Evolutionary conservation across 164 flowering plant species (phyloP).

Genomic region (Nymphaea thermarum): DNA sequence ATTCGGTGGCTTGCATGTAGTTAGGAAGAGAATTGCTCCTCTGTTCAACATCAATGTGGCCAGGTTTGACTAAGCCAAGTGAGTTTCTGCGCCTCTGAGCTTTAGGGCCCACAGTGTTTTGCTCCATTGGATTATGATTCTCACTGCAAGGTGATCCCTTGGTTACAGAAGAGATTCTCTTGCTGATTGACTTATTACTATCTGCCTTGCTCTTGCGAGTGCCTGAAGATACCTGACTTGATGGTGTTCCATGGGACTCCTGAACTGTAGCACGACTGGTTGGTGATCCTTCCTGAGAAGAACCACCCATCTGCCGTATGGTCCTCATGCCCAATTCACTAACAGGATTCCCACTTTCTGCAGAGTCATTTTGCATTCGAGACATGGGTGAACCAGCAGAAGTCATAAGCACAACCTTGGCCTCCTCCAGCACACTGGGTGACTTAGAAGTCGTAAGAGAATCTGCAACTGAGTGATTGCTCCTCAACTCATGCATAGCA

Average conservation of each 20-base stretch:
- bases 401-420: neutral
- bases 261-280: slow-evolving; percentile 42
- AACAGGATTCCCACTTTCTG: slow-evolving; percentile 20
- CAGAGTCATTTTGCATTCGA: slow-evolving; percentile 2
- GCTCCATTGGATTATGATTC: slow-evolving; percentile 34
- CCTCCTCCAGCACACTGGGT: neutral
- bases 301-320: slow-evolving; percentile 19
- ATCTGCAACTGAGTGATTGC: neutral
- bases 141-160: slow-evolving; percentile 41
- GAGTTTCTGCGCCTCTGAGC: slow-evolving; percentile 59
- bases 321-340: slow-evolving; percentile 16
- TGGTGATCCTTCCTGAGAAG: slow-evolving; percentile 66
- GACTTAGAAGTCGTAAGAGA: neutral
- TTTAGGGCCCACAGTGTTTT: slow-evolving; percentile 45
- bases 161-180: slow-evolving; percentile 29
- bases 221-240: slow-evolving; percentile 57
- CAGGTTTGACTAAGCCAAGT: slow-evolving; percentile 46
- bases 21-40: slow-evolving; percentile 60
- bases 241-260: slow-evolving; percentile 76
- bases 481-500: slow-evolving; percentile 1
- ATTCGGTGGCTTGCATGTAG: slow-evolving; percentile 98
- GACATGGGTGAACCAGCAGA: neutral
- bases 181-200: slow-evolving; percentile 26
- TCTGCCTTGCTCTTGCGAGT: slow-evolving; percentile 30
- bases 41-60: slow-evolving; percentile 47